Conservation (phyloP, 805 yeast species). For the Debaryomyces prosopidis region DNA sequence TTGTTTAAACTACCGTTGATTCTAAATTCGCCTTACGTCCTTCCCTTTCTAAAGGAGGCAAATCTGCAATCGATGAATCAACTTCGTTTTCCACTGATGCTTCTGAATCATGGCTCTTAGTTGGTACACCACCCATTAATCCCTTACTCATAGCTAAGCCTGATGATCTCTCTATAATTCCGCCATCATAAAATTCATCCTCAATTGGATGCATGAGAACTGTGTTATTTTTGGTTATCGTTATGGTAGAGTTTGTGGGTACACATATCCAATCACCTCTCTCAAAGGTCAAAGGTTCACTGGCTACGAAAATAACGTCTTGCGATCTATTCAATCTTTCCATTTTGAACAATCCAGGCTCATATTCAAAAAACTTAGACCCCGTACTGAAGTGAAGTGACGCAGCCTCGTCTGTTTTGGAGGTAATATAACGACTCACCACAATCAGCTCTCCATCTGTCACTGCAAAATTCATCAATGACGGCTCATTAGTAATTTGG, state of each 20-base stretch:
- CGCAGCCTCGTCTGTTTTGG: conserved; percentile 92
- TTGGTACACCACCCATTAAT: conserved; percentile 87
- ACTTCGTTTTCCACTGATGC: conserved; percentile 13
- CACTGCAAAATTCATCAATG: conserved; percentile 87
- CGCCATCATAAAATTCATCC: conserved; percentile 83
- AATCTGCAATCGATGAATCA: conserved; percentile 22
- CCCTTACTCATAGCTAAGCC: conserved; percentile 89
- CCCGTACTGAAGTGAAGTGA: conserved; percentile 94
- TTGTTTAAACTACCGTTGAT: conserved; percentile 2
- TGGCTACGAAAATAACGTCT: conserved; percentile 93
- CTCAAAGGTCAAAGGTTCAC: conserved; percentile 95
- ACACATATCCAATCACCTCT: conserved; percentile 97
- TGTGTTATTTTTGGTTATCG: conserved; percentile 75
- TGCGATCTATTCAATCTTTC: conserved; percentile 91
- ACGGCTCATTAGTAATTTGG: conserved; percentile 63
- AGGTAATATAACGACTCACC: conserved; percentile 84
- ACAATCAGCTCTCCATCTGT: conserved; percentile 90
- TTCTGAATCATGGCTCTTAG: conserved; percentile 33
- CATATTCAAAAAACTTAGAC: conserved; percentile 83
- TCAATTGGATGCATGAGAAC: conserved; percentile 86
- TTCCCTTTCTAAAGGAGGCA: conserved; percentile 40
- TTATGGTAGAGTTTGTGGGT: conserved; percentile 85
- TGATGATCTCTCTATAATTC: conserved; percentile 67
- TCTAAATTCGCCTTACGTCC: conserved; percentile 24
- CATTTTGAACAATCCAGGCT: conserved; percentile 91